Percentiles rank a stretch among this genome's conserved stretches.
Evolutionary conservation across 202 grass and related monocot genomes (phyloP).

Genomic region (Eragrostis tef): DNA sequence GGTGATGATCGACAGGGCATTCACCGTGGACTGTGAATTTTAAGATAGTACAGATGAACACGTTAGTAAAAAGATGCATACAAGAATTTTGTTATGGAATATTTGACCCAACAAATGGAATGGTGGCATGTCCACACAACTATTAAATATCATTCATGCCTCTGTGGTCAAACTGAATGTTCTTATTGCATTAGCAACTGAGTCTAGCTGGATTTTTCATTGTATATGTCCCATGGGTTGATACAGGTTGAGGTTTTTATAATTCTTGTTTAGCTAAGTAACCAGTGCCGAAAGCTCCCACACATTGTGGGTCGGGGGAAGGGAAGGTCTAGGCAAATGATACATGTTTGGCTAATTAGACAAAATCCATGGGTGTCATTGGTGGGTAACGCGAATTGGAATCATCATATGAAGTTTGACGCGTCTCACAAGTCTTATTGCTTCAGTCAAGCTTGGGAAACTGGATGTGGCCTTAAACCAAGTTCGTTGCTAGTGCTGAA

Average conservation of each 20-base stretch:
- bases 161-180: neutral
- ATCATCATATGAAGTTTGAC: neutral
- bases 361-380: neutral
- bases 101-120: neutral
- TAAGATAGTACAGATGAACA: no score
- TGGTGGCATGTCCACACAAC: neutral
- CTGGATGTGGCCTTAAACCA: conserved; percentile 6
- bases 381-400: neutral
- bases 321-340: neutral
- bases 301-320: neutral
- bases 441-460: conserved; percentile 34
- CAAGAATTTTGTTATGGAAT: neutral
- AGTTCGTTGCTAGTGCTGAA: neutral
- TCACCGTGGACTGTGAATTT: no score
- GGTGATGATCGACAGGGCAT: no score
- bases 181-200: neutral
- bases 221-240: neutral
- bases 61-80: neutral
- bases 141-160: neutral
- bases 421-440: neutral
- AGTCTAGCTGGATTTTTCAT: conserved; percentile 14
- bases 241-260: neutral
- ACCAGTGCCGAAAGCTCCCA: neutral
- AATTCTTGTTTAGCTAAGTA: neutral
- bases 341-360: conserved; percentile 4